Evolutionary conservation across 495 filamentous ascomycete species (phyloP).

Genomic region (Xylaria nigripes): DNA sequence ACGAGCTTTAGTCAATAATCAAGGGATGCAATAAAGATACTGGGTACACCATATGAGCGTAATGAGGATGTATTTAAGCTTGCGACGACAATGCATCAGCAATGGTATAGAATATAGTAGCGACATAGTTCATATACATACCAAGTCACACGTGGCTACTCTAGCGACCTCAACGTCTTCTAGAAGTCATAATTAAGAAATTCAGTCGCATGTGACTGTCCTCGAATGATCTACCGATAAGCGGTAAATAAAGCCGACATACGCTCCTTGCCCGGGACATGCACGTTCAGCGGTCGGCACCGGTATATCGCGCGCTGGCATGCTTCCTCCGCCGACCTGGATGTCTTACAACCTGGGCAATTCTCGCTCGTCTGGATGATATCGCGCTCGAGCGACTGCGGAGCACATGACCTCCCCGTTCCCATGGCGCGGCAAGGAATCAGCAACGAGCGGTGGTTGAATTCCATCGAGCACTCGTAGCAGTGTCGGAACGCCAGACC

Average conservation of each 20-base stretch:
- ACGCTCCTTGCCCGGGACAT: not conserved
- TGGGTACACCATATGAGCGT: no score
- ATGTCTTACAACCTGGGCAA: slow-evolving; percentile 3
- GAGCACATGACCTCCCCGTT: not conserved
- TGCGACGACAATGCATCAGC: no score
- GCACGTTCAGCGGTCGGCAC: not conserved
- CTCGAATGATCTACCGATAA: not conserved
- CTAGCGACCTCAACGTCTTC: no score
- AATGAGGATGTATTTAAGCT: no score
- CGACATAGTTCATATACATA: no score
- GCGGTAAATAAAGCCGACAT: not conserved
- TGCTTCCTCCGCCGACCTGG: not conserved
- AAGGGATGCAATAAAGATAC: no score
- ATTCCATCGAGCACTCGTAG: slow-evolving; percentile 1
- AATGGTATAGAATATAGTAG: no score
- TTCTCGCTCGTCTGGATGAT: slow-evolving; percentile 3
- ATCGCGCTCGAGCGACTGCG: not conserved
- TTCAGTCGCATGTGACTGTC: no score
- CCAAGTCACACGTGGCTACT: no score
- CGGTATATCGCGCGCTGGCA: slow-evolving; percentile 1
- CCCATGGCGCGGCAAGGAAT: not conserved
- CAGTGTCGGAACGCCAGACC: not conserved
- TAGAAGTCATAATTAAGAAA: no score
- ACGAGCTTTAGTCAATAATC: no score
- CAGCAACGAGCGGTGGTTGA: not conserved